These are phyloP conservation scores for Carex parvula DNA, from an alignment of 176 grass and related monocot species.

Conservation along the genomic window DNA sequence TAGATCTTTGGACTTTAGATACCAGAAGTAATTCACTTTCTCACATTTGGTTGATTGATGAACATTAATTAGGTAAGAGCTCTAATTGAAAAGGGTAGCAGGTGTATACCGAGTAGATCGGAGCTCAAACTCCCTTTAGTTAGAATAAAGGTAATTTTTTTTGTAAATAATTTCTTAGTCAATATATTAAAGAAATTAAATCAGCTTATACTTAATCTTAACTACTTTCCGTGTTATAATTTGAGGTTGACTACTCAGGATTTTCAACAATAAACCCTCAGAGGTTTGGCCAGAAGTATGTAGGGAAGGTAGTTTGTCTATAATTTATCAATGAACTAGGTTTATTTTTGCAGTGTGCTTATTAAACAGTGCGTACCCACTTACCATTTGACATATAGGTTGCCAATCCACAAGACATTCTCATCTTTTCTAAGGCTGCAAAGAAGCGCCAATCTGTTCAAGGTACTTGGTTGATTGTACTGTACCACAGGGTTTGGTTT, in stretches of 20 bases:
- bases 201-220: neutral
- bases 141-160: constrained; percentile 65
- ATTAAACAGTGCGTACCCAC: constrained; percentile 13
- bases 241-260: constrained; percentile 59
- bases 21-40: neutral
- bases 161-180: constrained; percentile 11
- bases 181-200: neutral
- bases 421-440: constrained; percentile 59
- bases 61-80: constrained; percentile 46
- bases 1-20: neutral
- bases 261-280: constrained; percentile 59
- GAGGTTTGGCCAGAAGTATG: constrained; percentile 73
- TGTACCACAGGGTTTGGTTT: neutral
- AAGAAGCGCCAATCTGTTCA: constrained; percentile 28
- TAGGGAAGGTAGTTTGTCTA: constrained; percentile 59
- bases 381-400: constrained; percentile 42
- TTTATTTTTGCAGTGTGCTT: constrained; percentile 24
- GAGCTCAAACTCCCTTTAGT: constrained; percentile 55
- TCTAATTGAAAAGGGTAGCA: constrained; percentile 67
- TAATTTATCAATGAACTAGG: neutral
- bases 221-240: constrained; percentile 8
- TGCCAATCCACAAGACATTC: constrained; percentile 78
- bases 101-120: constrained; percentile 30
- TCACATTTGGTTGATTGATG: neutral
- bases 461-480: constrained; percentile 39